Evolutionary conservation across 208 protist genomes (phyloP).

Genomic region (Paratrypanosoma confusum): DNA sequence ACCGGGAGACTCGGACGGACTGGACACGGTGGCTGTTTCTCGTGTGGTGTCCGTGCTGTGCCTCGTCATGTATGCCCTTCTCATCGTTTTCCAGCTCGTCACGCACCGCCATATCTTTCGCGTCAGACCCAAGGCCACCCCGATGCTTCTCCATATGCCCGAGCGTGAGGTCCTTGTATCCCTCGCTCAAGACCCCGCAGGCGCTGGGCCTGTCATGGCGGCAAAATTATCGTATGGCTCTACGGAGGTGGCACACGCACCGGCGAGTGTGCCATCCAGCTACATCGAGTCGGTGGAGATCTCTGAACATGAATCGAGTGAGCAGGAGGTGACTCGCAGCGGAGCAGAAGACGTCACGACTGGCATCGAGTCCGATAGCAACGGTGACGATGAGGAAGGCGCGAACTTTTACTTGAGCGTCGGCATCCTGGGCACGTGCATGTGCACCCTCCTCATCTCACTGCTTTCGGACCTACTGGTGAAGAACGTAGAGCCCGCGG

Average conservation of each 20-base stretch:
- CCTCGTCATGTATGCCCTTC: conserved; percentile 1
- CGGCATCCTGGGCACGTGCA: conserved; percentile 5
- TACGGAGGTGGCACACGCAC: too few species aligned
- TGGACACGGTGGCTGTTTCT: neutral
- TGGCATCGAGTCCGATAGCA: neutral
- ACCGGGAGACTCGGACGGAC: neutral
- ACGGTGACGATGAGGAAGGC: conserved; percentile 15
- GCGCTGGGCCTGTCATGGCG: too few species aligned
- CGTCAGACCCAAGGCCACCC: too few species aligned
- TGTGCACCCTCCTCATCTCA: conserved; percentile 15
- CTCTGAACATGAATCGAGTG: too few species aligned
- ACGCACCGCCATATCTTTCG: conserved; percentile 25
- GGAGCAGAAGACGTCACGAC: neutral
- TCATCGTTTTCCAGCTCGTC: conserved; percentile 15
- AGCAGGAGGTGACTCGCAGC: neutral
- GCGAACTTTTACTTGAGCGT: neutral
- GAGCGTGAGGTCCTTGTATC: too few species aligned
- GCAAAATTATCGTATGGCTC: too few species aligned
- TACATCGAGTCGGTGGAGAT: too few species aligned
- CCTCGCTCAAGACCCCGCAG: too few species aligned
- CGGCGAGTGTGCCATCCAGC: too few species aligned
- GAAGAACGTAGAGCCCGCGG: conserved; percentile 10
- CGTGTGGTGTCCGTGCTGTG: neutral
- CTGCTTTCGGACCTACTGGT: conserved; percentile 16
- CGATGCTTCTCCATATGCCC: too few species aligned